Evolutionary conservation across 805 yeast genomes (phyloP), one percentile per base, ranked within the genome.

Genomic region (Brettanomyces custersianus): DNA sequence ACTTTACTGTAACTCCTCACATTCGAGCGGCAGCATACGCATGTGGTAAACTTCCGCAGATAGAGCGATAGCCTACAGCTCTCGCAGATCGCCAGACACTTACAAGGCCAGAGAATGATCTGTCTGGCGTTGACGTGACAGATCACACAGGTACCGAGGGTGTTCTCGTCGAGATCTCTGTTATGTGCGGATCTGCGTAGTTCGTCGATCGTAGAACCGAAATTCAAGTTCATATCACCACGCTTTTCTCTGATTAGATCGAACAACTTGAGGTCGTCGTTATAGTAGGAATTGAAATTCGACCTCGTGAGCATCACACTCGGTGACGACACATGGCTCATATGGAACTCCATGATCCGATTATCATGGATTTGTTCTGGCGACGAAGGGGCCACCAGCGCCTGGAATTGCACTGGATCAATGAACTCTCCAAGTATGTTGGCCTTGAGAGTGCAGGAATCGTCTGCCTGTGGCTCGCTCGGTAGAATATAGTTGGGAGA

Each of bases 51-150:
- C 10, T 82, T 81, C 41, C 87, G 70, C 23, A 78, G 60, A 6
- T 84, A 85, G 35, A 88, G 64, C 13, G 81, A 72, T 9, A 77
- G 62, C 13, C 96, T 68, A 51, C 96, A 88, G 19, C 72, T 69
- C 44, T 87, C 95, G 56, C 96, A 88, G 4, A 88, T 65, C 0
- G 95, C 87, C 38, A 88, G 73, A 55, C 96, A 88, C 47, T 76
- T 73, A 53, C 96, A 88, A 0, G 96, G 96, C 96, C 96, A 88
- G 3, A 90, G 63, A 7, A 88, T 77, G 29, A 88, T 72, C 39
- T 80, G 82, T 44, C 96, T 66, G 4, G 76, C 71, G 39, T 80
- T 74, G 4, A 69, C 66, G 46, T 81, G 90, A 54, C 96, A 88
- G 3, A 88, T 79, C 5, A 84, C 94, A 58, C 96, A 87, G 5